Percentiles rank a stretch among this genome's conserved stretches.
Conservation (phyloP, 352 stramenopile genomes). For the Detonula confervacea region DNA sequence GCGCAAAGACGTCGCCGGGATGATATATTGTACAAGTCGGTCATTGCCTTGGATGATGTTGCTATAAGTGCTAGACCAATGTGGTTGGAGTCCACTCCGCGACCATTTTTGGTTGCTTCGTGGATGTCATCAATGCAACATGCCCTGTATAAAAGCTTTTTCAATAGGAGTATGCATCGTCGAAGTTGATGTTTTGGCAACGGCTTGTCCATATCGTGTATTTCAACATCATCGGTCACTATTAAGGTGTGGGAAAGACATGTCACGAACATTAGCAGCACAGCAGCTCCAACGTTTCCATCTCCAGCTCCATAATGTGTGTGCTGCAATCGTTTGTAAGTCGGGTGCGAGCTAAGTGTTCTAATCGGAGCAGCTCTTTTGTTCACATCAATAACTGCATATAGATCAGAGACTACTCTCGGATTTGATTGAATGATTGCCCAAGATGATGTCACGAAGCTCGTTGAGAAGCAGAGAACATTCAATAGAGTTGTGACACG, state of each 20-base stretch:
- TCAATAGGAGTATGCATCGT: constrained; percentile 76
- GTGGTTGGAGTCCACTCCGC: constrained; percentile 49
- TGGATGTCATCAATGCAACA: constrained; percentile 72
- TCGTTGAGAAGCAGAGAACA: constrained; percentile 78
- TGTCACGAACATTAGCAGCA: constrained; percentile 75
- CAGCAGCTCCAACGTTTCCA: constrained; percentile 53
- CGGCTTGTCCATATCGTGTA: constrained; percentile 82
- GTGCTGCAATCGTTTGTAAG: constrained; percentile 26
- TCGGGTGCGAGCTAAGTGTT: constrained; percentile 27
- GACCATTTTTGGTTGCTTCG: constrained; percentile 31
- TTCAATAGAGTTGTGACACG: constrained; percentile 71
- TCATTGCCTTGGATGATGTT: constrained; percentile 65
- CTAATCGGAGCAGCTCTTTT: constrained; percentile 51
- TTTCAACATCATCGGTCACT: constrained; percentile 83
- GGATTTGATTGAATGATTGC: constrained; percentile 70
- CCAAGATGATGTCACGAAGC: constrained; percentile 63
- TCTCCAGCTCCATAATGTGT: constrained; percentile 30
- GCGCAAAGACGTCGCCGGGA: constrained; percentile 70
- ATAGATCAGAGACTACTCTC: constrained; percentile 53
- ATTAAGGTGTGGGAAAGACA: constrained; percentile 78
- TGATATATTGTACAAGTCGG: constrained; percentile 80
- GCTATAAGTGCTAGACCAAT: constrained; percentile 77
- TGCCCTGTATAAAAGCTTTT: constrained; percentile 78
- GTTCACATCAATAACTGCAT: constrained; percentile 59
- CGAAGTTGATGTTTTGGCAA: constrained; percentile 82